Evolutionary conservation across 345 rosid species (phyloP).

Genomic region (Arabis hirsuta): DNA sequence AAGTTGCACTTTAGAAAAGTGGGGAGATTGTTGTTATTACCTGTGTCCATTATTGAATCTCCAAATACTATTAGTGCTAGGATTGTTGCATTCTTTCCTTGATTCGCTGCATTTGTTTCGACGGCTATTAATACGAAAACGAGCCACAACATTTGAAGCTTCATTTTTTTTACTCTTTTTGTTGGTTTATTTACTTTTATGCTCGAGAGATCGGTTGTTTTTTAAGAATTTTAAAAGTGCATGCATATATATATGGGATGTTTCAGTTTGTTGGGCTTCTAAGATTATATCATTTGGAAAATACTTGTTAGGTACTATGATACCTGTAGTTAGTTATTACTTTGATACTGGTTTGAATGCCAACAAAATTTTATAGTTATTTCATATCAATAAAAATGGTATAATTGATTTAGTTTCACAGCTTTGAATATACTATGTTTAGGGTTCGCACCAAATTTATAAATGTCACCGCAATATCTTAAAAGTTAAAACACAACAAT

Average conservation of each 20-base stretch:
- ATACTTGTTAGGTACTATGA: background rate
- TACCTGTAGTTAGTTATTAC: background rate
- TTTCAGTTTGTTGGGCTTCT: constrained; percentile 12
- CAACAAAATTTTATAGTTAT: constrained; percentile 16
- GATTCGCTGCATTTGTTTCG: background rate
- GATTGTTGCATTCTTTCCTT: background rate
- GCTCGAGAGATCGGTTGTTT: background rate
- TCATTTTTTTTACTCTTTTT: background rate
- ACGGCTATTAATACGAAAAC: background rate
- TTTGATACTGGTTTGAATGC: background rate
- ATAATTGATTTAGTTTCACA: background rate
- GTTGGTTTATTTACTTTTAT: constrained; percentile 4
- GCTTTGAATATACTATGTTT: constrained; percentile 17
- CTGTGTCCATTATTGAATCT: constrained; percentile 40
- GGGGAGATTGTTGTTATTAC: constrained; percentile 22
- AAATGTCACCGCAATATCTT: background rate
- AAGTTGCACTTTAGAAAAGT: constrained; percentile 31
- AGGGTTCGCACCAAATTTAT: background rate
- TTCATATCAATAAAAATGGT: background rate
- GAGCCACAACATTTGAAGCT: background rate
- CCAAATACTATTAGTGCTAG: constrained; percentile 31
- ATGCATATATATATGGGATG: background rate
- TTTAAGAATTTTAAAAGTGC: background rate
- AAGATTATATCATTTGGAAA: constrained; percentile 7
- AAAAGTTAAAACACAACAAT: too few species aligned